Conservation (phyloP, 257 asterid species). For the Fraxinus quadrangulata region DNA sequence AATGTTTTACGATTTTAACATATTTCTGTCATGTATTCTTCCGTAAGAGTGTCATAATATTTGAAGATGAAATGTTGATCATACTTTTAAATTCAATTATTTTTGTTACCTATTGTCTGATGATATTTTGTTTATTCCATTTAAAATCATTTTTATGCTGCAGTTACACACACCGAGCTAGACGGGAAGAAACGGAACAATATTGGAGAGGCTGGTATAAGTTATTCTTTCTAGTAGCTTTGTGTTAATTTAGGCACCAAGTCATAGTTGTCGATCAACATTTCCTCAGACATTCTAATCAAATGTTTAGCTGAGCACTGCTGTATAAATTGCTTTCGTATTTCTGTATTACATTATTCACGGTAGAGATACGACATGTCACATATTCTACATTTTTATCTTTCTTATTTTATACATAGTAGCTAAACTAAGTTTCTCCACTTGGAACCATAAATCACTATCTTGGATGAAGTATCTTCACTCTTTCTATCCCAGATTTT, state of each 20-base stretch:
- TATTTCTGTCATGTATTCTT: neutral
- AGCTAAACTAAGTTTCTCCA: neutral
- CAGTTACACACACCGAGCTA: constrained; percentile 90
- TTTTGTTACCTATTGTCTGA: neutral
- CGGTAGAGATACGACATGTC: neutral
- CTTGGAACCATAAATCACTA: neutral
- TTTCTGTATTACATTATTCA: neutral
- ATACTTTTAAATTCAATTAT: neutral
- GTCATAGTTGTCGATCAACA: neutral
- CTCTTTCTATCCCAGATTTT: neutral
- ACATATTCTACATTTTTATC: neutral
- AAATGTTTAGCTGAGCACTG: neutral
- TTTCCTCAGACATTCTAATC: neutral
- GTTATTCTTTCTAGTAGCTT: constrained; percentile 17
- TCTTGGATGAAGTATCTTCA: neutral
- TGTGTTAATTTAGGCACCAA: neutral
- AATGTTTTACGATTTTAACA: neutral
- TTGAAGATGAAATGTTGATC: neutral
- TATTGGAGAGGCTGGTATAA: constrained; percentile 94
- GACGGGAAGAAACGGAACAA: constrained; percentile 83
- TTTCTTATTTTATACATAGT: neutral
- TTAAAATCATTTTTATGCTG: constrained; percentile 34
- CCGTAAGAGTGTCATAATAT: neutral
- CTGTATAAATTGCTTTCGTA: neutral
- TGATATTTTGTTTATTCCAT: neutral